phyloP scores from a whole-genome alignment of 345 rosid genomes.

The Eucalyptus erythrocorys region DNA sequence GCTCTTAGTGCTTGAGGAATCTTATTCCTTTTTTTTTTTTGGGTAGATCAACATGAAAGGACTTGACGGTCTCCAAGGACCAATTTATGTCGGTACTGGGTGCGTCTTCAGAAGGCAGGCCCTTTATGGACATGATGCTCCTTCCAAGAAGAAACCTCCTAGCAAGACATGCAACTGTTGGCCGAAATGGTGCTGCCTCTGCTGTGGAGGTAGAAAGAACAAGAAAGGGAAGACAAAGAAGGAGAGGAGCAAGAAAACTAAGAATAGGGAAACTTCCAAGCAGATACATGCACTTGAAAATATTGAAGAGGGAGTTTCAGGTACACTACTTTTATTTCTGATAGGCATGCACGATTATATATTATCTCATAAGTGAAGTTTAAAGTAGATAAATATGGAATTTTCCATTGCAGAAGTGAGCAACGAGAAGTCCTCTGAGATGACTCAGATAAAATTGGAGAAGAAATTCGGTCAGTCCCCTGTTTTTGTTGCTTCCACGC shows the following conservation, averaged over 20 bases:
- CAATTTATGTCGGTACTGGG: conserved; percentile 94
- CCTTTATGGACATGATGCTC: conserved; percentile 88
- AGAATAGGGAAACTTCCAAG: conserved; percentile 67
- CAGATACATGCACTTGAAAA: conserved; percentile 91
- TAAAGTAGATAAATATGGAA: not conserved
- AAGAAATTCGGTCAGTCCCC: conserved; percentile 97
- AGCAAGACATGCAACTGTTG: conserved; percentile 92
- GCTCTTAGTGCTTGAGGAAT: not conserved
- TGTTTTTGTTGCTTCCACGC: conserved; percentile 68
- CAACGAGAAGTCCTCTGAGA: conserved; percentile 39
- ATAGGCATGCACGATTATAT: not conserved
- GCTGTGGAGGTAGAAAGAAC: conserved; percentile 68
- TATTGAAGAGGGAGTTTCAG: conserved; percentile 59
- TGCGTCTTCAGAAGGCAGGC: conserved; percentile 96
- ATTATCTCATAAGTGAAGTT: not conserved
- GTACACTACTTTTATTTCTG: conserved; percentile 6
- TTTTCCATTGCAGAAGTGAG: conserved; percentile 23
- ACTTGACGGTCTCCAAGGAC: conserved; percentile 96
- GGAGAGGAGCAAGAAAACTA: conserved; percentile 51
- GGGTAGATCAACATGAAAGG: conserved; percentile 97
- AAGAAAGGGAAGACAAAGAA: conserved; percentile 50
- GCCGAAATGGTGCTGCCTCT: conserved; percentile 88
- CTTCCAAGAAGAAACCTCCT: conserved; percentile 75
- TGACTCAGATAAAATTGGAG: conserved; percentile 56
- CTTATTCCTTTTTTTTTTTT: not conserved